phyloP scores from a whole-genome alignment of 805 yeast species.

The Metschnikowia rubicola region DNA sequence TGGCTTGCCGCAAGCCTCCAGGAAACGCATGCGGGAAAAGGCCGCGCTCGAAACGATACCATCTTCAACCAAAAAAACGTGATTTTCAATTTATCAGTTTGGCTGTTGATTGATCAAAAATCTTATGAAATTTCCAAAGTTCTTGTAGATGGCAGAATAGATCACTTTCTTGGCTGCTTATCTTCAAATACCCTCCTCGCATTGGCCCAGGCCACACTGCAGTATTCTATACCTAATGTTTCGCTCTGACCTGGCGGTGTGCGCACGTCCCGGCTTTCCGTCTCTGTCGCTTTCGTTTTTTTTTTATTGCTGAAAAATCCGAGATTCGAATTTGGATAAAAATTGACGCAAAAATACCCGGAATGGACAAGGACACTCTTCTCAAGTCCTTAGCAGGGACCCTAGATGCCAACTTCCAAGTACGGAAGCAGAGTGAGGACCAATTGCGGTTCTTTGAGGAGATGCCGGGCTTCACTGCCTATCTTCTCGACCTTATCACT shows the following conservation, averaged over 20 bases:
- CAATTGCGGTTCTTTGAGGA: slow-evolving; percentile 50
- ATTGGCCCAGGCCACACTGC: no score
- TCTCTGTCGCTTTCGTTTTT: not conserved
- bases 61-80: no score
- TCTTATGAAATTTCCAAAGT: no score
- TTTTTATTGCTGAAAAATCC: not conserved
- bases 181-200: no score
- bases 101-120: no score
- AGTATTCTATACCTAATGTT: no score
- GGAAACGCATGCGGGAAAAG: no score
- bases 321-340: not conserved
- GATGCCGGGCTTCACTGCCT: slow-evolving; percentile 56
- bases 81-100: no score
- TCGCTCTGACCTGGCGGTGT: slow-evolving; percentile 1
- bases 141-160: no score
- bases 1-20: no score
- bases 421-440: slow-evolving; percentile 52
- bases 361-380: slow-evolving; percentile 49
- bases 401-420: slow-evolving; percentile 46
- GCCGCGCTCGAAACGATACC: no score
- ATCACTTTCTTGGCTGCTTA: no score
- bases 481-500: slow-evolving; percentile 47
- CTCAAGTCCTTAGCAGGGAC: slow-evolving; percentile 52
- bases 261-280: slow-evolving; percentile 6
- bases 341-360: not conserved